Conservation (phyloP, 2,329 filamentous ascomycete genomes). For the Periglandula ipomoeae region DNA sequence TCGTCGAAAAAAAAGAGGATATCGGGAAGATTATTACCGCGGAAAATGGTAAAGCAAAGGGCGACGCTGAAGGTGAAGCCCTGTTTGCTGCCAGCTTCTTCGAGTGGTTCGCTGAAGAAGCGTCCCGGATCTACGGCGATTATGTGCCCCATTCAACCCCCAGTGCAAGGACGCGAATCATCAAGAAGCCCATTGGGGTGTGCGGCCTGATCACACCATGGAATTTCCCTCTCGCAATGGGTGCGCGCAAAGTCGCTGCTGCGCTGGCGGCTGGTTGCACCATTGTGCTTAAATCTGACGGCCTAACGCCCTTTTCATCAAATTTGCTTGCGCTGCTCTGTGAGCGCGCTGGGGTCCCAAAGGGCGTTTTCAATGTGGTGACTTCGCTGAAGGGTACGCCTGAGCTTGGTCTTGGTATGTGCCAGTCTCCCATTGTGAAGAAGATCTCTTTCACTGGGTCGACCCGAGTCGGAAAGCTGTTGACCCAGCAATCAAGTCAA, state of each 20-base stretch:
- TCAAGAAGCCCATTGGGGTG: constrained; percentile 78
- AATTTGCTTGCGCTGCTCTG: constrained; percentile 81
- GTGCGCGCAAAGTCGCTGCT: constrained; percentile 59
- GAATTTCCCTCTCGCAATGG: constrained; percentile 79
- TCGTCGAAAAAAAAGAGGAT: constrained; percentile 70
- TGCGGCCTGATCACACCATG: constrained; percentile 77
- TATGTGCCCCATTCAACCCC: constrained; percentile 60
- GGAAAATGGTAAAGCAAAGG: constrained; percentile 80
- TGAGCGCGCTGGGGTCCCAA: constrained; percentile 77
- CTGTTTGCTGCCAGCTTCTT: constrained; percentile 66
- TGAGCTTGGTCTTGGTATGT: constrained; percentile 69
- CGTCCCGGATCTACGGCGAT: constrained; percentile 62
- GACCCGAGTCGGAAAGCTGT: constrained; percentile 55
- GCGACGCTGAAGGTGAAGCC: constrained; percentile 64
- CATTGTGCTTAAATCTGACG: constrained; percentile 81
- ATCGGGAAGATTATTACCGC: constrained; percentile 74
- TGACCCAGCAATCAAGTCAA: constrained; percentile 81
- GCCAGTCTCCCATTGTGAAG: constrained; percentile 50
- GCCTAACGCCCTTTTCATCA: constrained; percentile 85
- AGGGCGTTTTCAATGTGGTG: constrained; percentile 83
- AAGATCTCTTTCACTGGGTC: constrained; percentile 93
- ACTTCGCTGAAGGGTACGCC: constrained; percentile 71
- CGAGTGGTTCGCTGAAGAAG: constrained; percentile 76
- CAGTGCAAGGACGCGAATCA: constrained; percentile 64
- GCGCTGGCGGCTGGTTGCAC: constrained; percentile 88